Evolutionary conservation across 257 asterid species (phyloP).

Genomic region (Catharanthus roseus): DNA sequence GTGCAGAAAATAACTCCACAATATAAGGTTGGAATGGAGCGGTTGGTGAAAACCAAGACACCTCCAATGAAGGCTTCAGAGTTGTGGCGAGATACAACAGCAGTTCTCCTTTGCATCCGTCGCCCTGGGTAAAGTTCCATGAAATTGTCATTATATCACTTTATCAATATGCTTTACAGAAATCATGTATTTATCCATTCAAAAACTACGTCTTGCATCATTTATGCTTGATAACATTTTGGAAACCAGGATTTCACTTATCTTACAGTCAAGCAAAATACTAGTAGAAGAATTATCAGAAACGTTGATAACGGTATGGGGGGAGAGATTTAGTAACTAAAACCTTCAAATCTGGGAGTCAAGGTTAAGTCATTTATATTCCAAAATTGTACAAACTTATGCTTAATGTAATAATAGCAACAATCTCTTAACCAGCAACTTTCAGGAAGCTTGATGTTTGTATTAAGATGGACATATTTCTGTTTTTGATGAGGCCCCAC

Average conservation of each 20-base stretch:
- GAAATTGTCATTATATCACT: not conserved
- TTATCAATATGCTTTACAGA: not conserved
- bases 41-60: slow-evolving; percentile 53
- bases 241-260: not conserved
- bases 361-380: not conserved
- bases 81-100: slow-evolving; percentile 68
- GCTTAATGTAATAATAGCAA: not conserved
- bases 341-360: not conserved
- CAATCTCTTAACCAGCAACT: not conserved
- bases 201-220: slow-evolving; percentile 2
- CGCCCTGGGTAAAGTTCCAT: slow-evolving; percentile 63
- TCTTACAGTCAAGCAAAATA: not conserved
- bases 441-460: not conserved
- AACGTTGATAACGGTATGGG: not conserved
- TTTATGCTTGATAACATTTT: not conserved
- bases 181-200: not conserved
- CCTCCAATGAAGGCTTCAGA: slow-evolving; percentile 75
- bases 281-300: not conserved
- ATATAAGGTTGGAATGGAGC: slow-evolving; percentile 64
- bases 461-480: not conserved
- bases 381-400: not conserved
- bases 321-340: not conserved
- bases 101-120: slow-evolving; percentile 74
- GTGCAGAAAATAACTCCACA: slow-evolving; percentile 70
- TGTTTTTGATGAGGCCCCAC: not conserved